Conservation (phyloP, 305 asterid genomes). For the Fraxinus latifolia region DNA sequence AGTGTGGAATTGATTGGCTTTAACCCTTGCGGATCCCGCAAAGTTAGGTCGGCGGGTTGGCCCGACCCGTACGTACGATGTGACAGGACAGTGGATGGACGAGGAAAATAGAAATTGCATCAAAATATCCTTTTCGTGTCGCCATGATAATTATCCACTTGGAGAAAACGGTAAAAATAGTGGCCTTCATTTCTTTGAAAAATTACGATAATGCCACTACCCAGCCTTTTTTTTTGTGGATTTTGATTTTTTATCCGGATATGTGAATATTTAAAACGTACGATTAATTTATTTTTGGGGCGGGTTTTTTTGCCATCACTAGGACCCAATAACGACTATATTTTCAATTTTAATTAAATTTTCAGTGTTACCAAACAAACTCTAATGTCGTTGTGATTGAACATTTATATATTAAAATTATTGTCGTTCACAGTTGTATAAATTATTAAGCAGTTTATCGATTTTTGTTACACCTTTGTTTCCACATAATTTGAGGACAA, state of each 20-base stretch:
- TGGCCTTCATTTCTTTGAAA: not conserved
- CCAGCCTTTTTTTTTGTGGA: no score
- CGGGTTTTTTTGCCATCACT: no score
- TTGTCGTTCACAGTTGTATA: not conserved
- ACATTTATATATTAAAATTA: not conserved
- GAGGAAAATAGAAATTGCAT: slow-evolving; percentile 43
- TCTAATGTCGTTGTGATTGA: not conserved
- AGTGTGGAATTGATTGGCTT: not conserved
- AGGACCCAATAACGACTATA: no score
- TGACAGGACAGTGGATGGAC: slow-evolving; percentile 19
- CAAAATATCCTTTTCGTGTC: slow-evolving; percentile 27
- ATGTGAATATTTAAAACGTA: not conserved
- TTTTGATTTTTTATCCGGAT: not conserved
- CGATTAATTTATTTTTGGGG: no score
- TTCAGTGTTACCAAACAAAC: no score
- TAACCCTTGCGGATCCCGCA: not conserved
- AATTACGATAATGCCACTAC: slow-evolving; percentile 27
- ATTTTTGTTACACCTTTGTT: not conserved
- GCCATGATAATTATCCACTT: slow-evolving; percentile 25
- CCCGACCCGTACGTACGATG: slow-evolving; percentile 23
- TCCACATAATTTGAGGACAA: not conserved
- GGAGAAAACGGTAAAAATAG: not conserved
- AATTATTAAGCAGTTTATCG: no score
- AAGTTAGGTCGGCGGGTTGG: not conserved
- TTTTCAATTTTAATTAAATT: no score